These are phyloP conservation scores for Chlamydomonas incerta DNA, from an alignment of 139 green algal species.

Conservation along the genomic window DNA sequence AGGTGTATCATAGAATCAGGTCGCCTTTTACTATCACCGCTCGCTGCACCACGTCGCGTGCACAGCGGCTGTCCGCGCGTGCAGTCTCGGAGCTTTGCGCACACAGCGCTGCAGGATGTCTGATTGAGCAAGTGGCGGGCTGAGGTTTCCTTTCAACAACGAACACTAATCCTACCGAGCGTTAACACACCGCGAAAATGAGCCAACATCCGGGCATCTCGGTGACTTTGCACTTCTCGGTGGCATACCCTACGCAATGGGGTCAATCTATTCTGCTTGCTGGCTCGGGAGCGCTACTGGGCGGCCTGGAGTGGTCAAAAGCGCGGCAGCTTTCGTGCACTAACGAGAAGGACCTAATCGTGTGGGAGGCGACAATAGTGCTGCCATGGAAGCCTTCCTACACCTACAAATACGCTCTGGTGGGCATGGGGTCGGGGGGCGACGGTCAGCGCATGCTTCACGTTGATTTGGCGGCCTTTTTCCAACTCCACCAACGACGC, in stretches of 20 bases:
- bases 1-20: no score
- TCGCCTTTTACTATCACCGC: no score
- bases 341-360: constrained; percentile 67
- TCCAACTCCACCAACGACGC: neutral
- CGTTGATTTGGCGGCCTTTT: neutral
- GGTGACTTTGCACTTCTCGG: constrained; percentile 65
- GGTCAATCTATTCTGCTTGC: constrained; percentile 66
- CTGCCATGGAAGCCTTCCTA: constrained; percentile 64
- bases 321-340: constrained; percentile 64
- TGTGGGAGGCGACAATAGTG: constrained; percentile 77
- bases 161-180: no score
- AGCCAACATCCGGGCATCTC: neutral
- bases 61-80: no score
- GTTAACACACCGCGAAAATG: no score
- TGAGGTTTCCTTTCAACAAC: no score
- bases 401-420: constrained; percentile 72
- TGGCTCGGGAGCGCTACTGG: constrained; percentile 56
- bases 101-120: no score
- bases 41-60: no score
- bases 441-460: neutral
- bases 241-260: constrained; percentile 72
- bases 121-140: no score
- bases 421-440: constrained; percentile 26
- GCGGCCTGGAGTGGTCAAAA: constrained; percentile 47
- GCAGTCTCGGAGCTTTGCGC: no score